Evolutionary conservation across 495 filamentous ascomycete species (phyloP), one percentile per base, ranked within the genome.

Genomic region (Aspergillus saccharolyticus): DNA sequence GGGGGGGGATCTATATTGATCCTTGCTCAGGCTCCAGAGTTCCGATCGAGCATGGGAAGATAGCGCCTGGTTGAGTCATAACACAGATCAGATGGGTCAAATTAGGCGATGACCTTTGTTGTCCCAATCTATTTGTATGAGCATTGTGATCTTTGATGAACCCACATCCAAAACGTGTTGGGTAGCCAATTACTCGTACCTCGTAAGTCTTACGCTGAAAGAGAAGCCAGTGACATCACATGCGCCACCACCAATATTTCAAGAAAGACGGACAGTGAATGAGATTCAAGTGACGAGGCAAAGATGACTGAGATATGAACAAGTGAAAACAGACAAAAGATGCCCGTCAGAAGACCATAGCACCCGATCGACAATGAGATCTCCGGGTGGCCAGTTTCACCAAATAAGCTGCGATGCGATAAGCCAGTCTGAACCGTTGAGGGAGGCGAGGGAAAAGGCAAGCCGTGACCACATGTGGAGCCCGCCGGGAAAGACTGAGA

Each of bases 21-120:
- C 59, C 45, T 63, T 63, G 49, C 58, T 49, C 56, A 73, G 68
- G 69, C 67, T 67, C 66, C 67, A 64, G 44, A 50, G 66, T 72
- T 70, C 58, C 55, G 59, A 63, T 60, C 25, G 46, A 64, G 63
- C 39, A 57, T 47, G 51, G 47, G 58, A 55, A 55, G 21, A 59
- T 30, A 58, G 30, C 30, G 9, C 48, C 44, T 42, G 25, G 46
- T 44, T 52, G 33, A 55, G 21, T 54, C 42, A 55, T 25, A 28
- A 51, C 17, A 48, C 55, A 58, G 56, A 71, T 75, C 66, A 72
- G 67, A 58, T 66, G 66, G 30, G n/a, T 30, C 17, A 28, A 18
- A 39, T 39, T 28, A 28, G 22, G 15, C 17, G 47, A 50, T 50
- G 47, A 50, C 47, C 8, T 16, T 50, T 50, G 9, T 28, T 24